These are phyloP conservation scores for Vitis vinifera DNA, from an alignment of 164 flowering plant species.

Conservation along the genomic window DNA sequence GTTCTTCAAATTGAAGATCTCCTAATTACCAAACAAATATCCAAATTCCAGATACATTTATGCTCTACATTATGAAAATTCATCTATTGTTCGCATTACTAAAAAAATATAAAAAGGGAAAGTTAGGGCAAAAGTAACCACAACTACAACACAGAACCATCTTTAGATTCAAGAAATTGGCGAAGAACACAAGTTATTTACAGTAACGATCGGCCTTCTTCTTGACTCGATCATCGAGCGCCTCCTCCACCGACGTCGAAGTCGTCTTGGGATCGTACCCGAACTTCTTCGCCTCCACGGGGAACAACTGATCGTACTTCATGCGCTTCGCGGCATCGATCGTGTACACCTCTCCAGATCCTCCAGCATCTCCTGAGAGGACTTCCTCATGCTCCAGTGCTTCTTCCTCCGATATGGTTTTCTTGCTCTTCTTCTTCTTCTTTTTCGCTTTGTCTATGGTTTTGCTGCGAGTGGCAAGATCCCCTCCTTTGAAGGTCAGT, in stretches of 20 bases:
- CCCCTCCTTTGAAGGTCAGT: constrained; percentile 78
- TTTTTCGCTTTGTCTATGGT: constrained; percentile 57
- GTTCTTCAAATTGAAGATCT: no score
- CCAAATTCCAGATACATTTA: no score
- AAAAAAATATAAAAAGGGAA: no score
- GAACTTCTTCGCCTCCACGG: constrained; percentile 83
- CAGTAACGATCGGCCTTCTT: constrained; percentile 99
- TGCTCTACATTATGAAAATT: no score
- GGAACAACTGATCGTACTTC: constrained; percentile 87
- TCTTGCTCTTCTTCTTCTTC: constrained; percentile 31
- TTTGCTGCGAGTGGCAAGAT: constrained; percentile 50
- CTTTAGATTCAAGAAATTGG: no score
- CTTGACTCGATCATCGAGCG: constrained; percentile 91
- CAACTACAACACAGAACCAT: no score
- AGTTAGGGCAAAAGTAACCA: no score
- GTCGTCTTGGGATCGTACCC: constrained; percentile 58
- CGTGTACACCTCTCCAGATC: constrained; percentile 47
- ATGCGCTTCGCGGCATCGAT: constrained; percentile 83
- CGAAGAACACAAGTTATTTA: constrained; percentile 37
- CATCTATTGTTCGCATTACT: no score
- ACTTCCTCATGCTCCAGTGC: constrained; percentile 1
- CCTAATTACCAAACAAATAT: no score
- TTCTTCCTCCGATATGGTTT: background rate
- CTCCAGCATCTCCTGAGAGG: background rate
- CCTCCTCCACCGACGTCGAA: constrained; percentile 63